A percentile compares a stretch with the other conserved stretches of the same genome.
Evolutionary conservation across 2,329 filamentous ascomycete genomes (phyloP).

Genomic region (Leptographium wingfieldii): DNA sequence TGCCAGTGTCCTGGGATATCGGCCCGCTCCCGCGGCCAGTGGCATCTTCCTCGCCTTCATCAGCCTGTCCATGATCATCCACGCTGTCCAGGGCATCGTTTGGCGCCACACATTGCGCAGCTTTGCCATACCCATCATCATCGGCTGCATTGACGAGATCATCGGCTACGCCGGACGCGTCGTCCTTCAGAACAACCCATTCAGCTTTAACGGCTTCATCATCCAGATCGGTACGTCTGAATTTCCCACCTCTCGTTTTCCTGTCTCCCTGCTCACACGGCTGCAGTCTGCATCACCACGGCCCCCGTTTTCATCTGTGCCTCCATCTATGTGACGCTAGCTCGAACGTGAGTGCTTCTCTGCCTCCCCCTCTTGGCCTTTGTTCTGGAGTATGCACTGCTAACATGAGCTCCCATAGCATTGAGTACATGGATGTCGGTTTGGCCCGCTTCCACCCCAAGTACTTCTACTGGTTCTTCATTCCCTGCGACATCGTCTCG

Average conservation of each 20-base stretch:
- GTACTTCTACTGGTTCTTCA: constrained; percentile 32
- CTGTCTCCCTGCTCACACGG: no score
- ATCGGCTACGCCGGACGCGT: constrained; percentile 51
- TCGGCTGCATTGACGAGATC: constrained; percentile 44
- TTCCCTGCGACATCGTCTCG: constrained; percentile 41
- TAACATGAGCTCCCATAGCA: constrained; percentile 10
- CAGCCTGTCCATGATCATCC: constrained; percentile 33
- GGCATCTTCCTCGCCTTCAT: constrained; percentile 29
- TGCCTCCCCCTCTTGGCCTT: not conserved
- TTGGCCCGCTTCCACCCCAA: constrained; percentile 28
- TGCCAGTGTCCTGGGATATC: constrained; percentile 33
- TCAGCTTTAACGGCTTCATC: constrained; percentile 46
- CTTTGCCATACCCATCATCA: constrained; percentile 38
- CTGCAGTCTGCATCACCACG: constrained; percentile 43
- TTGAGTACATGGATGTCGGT: constrained; percentile 24
- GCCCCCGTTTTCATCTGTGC: constrained; percentile 46
- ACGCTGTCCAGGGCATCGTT: constrained; percentile 30
- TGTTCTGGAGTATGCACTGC: not conserved
- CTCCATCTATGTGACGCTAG: constrained; percentile 52
- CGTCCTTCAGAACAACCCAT: constrained; percentile 44
- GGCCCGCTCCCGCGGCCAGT: constrained; percentile 30
- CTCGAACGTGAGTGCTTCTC: constrained; percentile 7
- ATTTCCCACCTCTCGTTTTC: not conserved
- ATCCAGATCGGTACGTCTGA: constrained; percentile 44
- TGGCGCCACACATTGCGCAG: constrained; percentile 30